Percentiles rank a stretch among this genome's conserved stretches.
Evolutionary conservation across 2,329 filamentous ascomycete genomes (phyloP).

Genomic region (Lecanicillium sp.): DNA sequence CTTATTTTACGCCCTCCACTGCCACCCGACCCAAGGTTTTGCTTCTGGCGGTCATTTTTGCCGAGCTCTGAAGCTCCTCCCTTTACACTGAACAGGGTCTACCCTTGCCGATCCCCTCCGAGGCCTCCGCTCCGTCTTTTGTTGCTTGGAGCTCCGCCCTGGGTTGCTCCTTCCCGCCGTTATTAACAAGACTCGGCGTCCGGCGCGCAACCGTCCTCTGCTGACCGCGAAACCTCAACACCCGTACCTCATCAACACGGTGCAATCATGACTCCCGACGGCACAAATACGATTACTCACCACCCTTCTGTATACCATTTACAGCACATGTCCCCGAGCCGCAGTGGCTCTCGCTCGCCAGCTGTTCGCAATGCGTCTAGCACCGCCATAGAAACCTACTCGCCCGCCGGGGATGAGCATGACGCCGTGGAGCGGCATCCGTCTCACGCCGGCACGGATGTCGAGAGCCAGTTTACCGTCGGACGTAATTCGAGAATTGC

Average conservation of each 20-base stretch:
- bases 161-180: too few species aligned
- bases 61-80: too few species aligned
- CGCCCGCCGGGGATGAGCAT: conserved; percentile 21
- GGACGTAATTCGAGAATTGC: conserved; percentile 38
- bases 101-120: not conserved
- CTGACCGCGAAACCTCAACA: not conserved
- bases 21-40: too few species aligned
- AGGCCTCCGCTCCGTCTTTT: not conserved
- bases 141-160: not conserved
- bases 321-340: conserved; percentile 21
- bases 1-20: too few species aligned
- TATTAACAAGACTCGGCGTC: not conserved
- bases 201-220: not conserved
- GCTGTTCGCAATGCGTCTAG: conserved; percentile 29
- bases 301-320: conserved; percentile 37
- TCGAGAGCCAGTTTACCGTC: conserved; percentile 38
- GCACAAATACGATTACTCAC: conserved; percentile 31
- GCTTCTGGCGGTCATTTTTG: too few species aligned
- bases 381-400: conserved; percentile 35
- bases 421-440: conserved; percentile 35
- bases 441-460: conserved; percentile 28
- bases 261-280: conserved; percentile 31
- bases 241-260: too few species aligned
- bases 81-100: too few species aligned
- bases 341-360: conserved; percentile 20